Percentiles rank a stretch among this genome's conserved stretches.
These are phyloP conservation scores for Magnaporthales sp. DNA, from an alignment of 2,329 filamentous ascomycete species.

Conservation along the genomic window DNA sequence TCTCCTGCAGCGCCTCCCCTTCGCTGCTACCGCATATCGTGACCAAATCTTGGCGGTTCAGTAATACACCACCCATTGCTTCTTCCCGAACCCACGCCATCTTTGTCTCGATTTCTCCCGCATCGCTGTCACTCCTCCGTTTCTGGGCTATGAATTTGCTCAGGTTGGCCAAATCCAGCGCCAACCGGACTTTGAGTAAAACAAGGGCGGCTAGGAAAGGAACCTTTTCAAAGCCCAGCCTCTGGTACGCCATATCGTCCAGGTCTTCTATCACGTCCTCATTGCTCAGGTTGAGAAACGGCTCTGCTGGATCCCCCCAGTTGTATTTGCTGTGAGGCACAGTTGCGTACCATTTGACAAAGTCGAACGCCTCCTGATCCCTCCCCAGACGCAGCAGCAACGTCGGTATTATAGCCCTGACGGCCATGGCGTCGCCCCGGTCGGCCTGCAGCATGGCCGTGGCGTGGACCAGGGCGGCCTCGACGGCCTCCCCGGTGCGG, in stretches of 20 bases:
- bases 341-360: conserved; percentile 13
- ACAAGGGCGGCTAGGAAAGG: not conserved
- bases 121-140: not conserved
- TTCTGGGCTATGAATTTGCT: not conserved
- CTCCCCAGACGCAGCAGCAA: conserved; percentile 14
- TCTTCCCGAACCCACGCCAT: not conserved
- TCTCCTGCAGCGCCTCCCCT: not conserved
- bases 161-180: not conserved
- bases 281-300: not conserved
- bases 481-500: conserved; percentile 11
- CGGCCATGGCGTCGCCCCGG: conserved; percentile 12
- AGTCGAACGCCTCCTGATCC: conserved; percentile 18
- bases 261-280: not conserved
- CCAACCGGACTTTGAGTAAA: not conserved
- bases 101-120: not conserved
- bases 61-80: not conserved
- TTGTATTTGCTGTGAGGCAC: not conserved
- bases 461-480: conserved; percentile 10
- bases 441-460: conserved; percentile 12
- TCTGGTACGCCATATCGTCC: not conserved
- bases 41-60: not conserved
- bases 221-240: not conserved
- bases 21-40: not conserved
- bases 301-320: not conserved
- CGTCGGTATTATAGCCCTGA: conserved; percentile 12